Percentiles rank a stretch among this genome's conserved stretches.
These are phyloP conservation scores for Pythium periplocum DNA, from an alignment of 352 stramenopile species.

Conservation along the genomic window DNA sequence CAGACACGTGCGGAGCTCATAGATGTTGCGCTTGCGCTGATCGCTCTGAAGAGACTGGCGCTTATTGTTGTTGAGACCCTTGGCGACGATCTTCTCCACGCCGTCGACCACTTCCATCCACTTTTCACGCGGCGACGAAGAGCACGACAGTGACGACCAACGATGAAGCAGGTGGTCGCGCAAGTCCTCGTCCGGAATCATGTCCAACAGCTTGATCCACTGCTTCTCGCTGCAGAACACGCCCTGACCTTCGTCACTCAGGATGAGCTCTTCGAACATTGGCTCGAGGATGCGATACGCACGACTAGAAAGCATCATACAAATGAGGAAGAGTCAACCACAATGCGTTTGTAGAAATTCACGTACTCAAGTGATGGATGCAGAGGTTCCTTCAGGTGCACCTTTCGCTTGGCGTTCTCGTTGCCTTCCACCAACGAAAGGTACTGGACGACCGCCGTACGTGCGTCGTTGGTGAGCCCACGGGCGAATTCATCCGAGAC, in stretches of 20 bases:
- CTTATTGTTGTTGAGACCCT: conserved; percentile 48
- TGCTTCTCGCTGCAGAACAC: conserved; percentile 85
- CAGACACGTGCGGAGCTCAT: conserved; percentile 85
- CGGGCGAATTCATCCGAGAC: conserved; percentile 95
- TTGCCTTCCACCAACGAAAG: conserved; percentile 92
- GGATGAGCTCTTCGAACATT: conserved; percentile 90
- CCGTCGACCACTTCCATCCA: conserved; percentile 83
- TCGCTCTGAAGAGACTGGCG: conserved; percentile 26
- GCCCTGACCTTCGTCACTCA: conserved; percentile 89
- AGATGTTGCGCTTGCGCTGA: conserved; percentile 63
- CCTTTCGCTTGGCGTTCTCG: conserved; percentile 86
- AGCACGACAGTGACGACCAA: conserved; percentile 49
- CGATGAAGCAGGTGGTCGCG: conserved; percentile 48
- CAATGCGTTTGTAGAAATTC: background rate
- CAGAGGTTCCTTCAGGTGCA: conserved; percentile 88
- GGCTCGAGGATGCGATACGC: conserved; percentile 93
- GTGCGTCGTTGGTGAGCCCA: conserved; percentile 94
- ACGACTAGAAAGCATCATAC: conserved; percentile 36
- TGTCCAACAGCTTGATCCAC: conserved; percentile 91
- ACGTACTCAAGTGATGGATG: conserved; percentile 91
- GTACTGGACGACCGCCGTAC: conserved; percentile 95
- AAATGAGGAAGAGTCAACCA: background rate
- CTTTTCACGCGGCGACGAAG: conserved; percentile 71
- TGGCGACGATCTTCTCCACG: conserved; percentile 61
- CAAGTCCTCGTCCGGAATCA: conserved; percentile 89